Base-by-base conservation (phyloP, 108 stramenopile species). In the Skeletonema tropicum region DNA sequence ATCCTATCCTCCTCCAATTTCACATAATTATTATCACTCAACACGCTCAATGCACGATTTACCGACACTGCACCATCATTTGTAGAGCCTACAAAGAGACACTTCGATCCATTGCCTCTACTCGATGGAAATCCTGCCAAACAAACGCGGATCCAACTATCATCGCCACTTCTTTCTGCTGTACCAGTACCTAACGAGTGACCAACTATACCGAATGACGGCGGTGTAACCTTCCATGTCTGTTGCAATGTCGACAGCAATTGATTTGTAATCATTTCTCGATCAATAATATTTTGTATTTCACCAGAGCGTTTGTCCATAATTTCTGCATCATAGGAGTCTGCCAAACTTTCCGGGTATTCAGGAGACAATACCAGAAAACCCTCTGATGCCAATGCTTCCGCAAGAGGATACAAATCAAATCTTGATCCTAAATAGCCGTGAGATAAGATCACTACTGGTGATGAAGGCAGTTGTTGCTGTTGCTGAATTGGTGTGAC, bases 121-220 rank as follows among this genome's bases (percentile, higher is more conserved):
- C 61, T 60, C 9, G 76, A 73, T 17, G 84, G 77, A 48, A 64
- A 77, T n/a, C 89, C 89, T 1, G 89, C 88, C 71, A 93, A 82
- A 23, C 83, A 77, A 3, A 93, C 88, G 48, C 92, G 68, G 3
- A 80, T 75, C 92, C 92, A 93, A 6, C 80, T 73, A 14, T 86
- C 81, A 71, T 93, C 92, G 29, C 92, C 92, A 14, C 80, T 86
- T 25, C 64, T 59, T 14, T 87, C 76, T 5, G 76, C 90, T 1
- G 92, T 91, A 10, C 88, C 89, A 68, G 85, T 85, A 8, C 92
- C 92, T 23, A 91, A 68, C 14, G 87, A 90, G 71, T 93, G 92
- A 12, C 92, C 92, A 5, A 93, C 85, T 15, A 85, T 88, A 19
- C 82, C 88, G 67, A 78, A 93, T 1, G 84, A 73, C 15, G 63